Conservation (phyloP, 2,329 filamentous ascomycete species). For the Fusarium ramigenum region DNA sequence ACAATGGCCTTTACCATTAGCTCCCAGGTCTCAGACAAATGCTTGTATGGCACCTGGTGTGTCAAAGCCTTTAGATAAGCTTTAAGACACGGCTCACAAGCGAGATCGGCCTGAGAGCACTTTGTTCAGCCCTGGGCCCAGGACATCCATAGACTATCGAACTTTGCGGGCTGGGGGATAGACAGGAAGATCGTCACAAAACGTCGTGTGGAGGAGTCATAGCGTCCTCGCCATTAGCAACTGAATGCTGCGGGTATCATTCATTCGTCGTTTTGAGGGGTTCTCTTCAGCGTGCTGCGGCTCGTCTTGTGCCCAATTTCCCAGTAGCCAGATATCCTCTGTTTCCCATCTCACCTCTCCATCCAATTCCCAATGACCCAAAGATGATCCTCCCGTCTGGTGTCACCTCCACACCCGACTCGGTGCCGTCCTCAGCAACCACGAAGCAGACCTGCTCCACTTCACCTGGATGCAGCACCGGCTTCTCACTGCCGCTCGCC, state of each 20-base stretch:
- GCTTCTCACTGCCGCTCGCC: constrained; percentile 53
- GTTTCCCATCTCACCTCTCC: constrained; percentile 91
- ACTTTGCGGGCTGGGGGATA: background rate
- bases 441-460: constrained; percentile 74
- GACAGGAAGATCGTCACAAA: background rate
- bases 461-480: constrained; percentile 69
- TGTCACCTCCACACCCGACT: constrained; percentile 51
- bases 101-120: background rate
- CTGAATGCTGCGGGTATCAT: constrained; percentile 9
- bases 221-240: background rate
- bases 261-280: constrained; percentile 3
- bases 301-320: constrained; percentile 69
- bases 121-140: background rate
- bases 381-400: constrained; percentile 71
- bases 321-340: constrained; percentile 88
- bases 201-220: background rate
- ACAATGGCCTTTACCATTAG: background rate
- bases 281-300: constrained; percentile 41
- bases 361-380: constrained; percentile 85
- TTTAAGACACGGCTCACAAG: constrained; percentile 1
- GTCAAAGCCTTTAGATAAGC: background rate
- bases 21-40: constrained; percentile 6
- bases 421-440: constrained; percentile 57
- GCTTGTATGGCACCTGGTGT: background rate
- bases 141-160: background rate